phyloP scores from a whole-genome alignment of 1,284 basidiomycete species.

The Puccinia triticina region DNA sequence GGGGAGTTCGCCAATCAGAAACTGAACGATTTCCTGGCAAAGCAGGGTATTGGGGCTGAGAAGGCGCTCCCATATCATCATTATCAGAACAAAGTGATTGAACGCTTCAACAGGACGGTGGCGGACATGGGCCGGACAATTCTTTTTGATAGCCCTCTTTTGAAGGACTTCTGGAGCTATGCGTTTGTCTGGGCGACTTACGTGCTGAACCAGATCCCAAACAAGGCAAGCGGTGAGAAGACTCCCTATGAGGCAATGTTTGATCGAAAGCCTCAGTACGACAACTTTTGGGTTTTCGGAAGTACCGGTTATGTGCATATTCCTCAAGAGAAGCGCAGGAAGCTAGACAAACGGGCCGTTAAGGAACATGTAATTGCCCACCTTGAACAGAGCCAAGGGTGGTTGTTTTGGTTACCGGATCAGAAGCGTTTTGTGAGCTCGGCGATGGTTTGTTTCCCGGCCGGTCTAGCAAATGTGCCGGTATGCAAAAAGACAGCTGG shows the following conservation, averaged over 20 bases:
- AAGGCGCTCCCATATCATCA: conserved; percentile 15
- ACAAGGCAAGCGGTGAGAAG: background rate
- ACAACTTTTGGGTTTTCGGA: background rate
- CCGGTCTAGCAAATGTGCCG: background rate
- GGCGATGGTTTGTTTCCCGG: background rate
- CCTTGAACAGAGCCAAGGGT: conserved; percentile 6
- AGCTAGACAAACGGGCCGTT: background rate
- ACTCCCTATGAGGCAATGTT: conserved; percentile 21
- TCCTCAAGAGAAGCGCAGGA: background rate
- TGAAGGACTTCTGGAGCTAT: conserved; percentile 8
- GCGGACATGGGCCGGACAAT: conserved; percentile 1
- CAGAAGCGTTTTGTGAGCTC: background rate
- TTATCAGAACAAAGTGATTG: conserved; percentile 9
- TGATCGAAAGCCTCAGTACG: background rate
- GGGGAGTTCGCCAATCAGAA: background rate
- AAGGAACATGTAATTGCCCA: background rate
- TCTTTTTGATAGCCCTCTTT: background rate
- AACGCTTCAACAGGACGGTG: conserved; percentile 2
- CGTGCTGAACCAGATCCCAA: conserved; percentile 22
- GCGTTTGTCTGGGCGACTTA: conserved; percentile 8
- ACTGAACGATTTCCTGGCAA: background rate
- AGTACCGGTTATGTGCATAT: conserved; percentile 3
- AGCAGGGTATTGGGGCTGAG: background rate
- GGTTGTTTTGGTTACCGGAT: background rate
- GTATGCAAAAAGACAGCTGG: background rate